These are phyloP conservation scores for Xanthoconium purpureum DNA, from an alignment of 768 basidiomycete genomes.

Conservation along the genomic window DNA sequence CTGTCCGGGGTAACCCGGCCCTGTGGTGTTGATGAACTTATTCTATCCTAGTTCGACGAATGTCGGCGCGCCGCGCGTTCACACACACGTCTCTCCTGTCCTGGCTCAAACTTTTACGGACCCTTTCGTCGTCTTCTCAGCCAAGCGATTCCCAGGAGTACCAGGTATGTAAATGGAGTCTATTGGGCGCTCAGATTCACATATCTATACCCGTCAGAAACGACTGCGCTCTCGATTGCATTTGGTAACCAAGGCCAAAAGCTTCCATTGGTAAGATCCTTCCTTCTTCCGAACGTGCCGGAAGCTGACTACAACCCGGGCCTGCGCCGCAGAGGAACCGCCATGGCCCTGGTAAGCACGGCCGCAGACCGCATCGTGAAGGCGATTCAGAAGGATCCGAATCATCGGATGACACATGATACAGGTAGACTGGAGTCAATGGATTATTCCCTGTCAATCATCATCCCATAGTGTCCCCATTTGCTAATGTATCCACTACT, in stretches of 20 bases:
- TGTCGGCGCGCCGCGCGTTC: slow-evolving; percentile 58
- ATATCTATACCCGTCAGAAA: slow-evolving; percentile 47
- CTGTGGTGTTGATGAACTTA: slow-evolving; percentile 22
- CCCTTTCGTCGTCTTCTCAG: slow-evolving; percentile 83
- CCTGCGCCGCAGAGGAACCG: slow-evolving; percentile 63
- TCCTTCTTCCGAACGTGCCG: slow-evolving; percentile 21
- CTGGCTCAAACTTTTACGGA: slow-evolving; percentile 83
- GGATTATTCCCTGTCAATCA: slow-evolving; percentile 13
- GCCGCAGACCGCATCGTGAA: slow-evolving; percentile 53
- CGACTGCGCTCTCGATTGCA: slow-evolving; percentile 85
- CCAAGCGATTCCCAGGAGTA: slow-evolving; percentile 93
- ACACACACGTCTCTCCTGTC: slow-evolving; percentile 68
- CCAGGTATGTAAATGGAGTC: slow-evolving; percentile 54
- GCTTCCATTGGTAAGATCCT: slow-evolving; percentile 67
- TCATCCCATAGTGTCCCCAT: slow-evolving; percentile 21
- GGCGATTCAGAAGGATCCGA: slow-evolving; percentile 62
- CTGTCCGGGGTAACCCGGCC: slow-evolving; percentile 11
- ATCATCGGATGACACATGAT: slow-evolving; percentile 58
- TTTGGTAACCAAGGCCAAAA: slow-evolving; percentile 90
- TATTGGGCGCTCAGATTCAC: slow-evolving; percentile 17
- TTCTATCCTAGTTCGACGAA: slow-evolving; percentile 57
- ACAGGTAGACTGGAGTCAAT: slow-evolving; percentile 4
- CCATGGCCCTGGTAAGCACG: slow-evolving; percentile 65
- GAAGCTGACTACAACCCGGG: slow-evolving; percentile 22
- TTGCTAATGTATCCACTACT: slow-evolving; percentile 26